Evolutionary conservation across 371 early-diverging fungal genomes (phyloP).

Genomic region (Funneliformis caledonium): DNA sequence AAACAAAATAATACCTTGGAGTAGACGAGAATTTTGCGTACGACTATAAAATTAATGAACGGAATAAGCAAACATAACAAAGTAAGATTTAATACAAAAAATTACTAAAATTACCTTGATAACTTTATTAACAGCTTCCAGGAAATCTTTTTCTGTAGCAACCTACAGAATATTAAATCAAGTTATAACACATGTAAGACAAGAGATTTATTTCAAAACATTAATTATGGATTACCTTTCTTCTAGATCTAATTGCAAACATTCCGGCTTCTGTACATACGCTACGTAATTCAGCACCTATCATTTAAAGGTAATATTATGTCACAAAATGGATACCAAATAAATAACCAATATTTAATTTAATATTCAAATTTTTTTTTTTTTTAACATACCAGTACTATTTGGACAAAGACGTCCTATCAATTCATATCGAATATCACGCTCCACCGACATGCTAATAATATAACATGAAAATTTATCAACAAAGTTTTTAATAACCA

Average conservation of each 20-base stretch:
- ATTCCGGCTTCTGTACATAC: conserved; percentile 99
- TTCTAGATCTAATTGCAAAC: conserved; percentile 99
- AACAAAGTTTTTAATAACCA: neutral
- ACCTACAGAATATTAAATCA: conserved; percentile 51
- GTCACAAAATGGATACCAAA: conserved; percentile 26
- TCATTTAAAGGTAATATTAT: conserved; percentile 29
- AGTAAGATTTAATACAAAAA: neutral
- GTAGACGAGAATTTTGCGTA: conserved; percentile 41
- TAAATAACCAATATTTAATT: neutral
- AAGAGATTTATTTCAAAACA: neutral
- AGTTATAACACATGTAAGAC: neutral
- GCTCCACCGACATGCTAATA: conserved; percentile 96
- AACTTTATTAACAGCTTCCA: conserved; percentile 99
- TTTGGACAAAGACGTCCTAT: conserved; percentile 99
- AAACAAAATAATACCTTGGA: conserved; percentile 7
- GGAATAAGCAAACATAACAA: neutral
- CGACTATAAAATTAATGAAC: conserved; percentile 20
- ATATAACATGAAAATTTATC: neutral
- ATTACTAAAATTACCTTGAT: conserved; percentile 71
- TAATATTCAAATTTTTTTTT: neutral
- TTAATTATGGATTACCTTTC: conserved; percentile 73
- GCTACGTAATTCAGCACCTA: conserved; percentile 91
- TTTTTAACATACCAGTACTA: conserved; percentile 74
- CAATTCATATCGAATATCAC: conserved; percentile 98
- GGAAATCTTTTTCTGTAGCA: conserved; percentile 99